phyloP scores from a whole-genome alignment of 2,329 filamentous ascomycete genomes.

The Penicillium sp. region DNA sequence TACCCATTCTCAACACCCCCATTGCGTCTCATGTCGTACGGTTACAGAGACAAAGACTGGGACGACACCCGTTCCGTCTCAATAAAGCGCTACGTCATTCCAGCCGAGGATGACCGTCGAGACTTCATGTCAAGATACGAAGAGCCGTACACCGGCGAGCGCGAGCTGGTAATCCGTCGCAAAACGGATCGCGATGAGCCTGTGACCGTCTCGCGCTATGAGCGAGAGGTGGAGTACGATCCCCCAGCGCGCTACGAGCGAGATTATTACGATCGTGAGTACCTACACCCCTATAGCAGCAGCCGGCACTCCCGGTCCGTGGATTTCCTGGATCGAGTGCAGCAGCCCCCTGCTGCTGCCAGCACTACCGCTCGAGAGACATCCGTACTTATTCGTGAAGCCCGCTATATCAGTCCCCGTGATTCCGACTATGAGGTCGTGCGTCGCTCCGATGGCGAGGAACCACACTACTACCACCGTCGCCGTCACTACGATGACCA shows the following conservation, averaged over 20 bases:
- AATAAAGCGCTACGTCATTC: slow-evolving; percentile 57
- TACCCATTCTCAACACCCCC: slow-evolving; percentile 14
- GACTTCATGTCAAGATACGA: slow-evolving; percentile 32
- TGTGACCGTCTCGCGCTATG: slow-evolving; percentile 45
- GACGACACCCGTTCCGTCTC: slow-evolving; percentile 44
- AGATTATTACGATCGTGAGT: slow-evolving; percentile 47
- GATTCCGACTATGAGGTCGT: slow-evolving; percentile 59
- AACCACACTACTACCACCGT: slow-evolving; percentile 61
- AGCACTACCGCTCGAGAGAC: slow-evolving; percentile 49
- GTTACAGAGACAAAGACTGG: slow-evolving; percentile 42
- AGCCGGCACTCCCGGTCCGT: slow-evolving; percentile 52
- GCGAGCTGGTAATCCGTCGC: slow-evolving; percentile 46
- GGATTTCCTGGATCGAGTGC: slow-evolving; percentile 51
- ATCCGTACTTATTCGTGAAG: slow-evolving; percentile 55
- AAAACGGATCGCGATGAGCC: slow-evolving; percentile 46
- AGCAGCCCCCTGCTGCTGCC: slow-evolving; percentile 44
- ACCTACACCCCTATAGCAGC: slow-evolving; percentile 41
- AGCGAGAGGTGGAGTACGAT: slow-evolving; percentile 46
- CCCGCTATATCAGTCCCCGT: slow-evolving; percentile 47
- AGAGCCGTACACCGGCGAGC: slow-evolving; percentile 30
- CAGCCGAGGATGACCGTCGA: slow-evolving; percentile 40
- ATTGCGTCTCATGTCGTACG: slow-evolving; percentile 33
- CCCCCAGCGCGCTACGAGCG: slow-evolving; percentile 42
- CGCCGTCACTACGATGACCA: slow-evolving; percentile 54
- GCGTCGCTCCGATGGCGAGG: slow-evolving; percentile 55